Evolutionary conservation across 768 basidiomycete genomes (phyloP), one percentile per base, ranked within the genome.

Genomic region (Suillus hirtellus): DNA sequence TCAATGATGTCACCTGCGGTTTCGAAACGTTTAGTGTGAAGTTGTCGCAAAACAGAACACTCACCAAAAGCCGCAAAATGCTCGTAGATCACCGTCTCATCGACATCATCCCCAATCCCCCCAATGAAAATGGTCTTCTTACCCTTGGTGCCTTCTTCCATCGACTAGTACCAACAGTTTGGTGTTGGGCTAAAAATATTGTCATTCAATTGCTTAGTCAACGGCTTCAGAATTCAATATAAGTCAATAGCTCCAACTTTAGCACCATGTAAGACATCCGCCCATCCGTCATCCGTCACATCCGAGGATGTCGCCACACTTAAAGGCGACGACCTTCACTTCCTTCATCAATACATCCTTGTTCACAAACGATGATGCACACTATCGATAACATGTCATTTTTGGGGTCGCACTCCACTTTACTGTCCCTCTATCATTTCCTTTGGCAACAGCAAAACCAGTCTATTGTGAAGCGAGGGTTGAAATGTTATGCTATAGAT

Each of bases 121-220:
- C 93, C 93, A 67, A 95, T 81, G 73, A 92, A 95, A 59, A 95
- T 75, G 42, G 93, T 94, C 76, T 90, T 92, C 75, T 93, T 95
- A n/a, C 85, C 78, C 76, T 88, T 91, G 27, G 89, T 84, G 64
- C 92, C 92, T 77, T 92, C 89, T 75, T 93, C 90, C 89, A 92
- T 92, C 59, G 24, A 56, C 24, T 27, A 11, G 15, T 12, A 11
- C 27, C 7, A 35, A 34, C 19, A n/a, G 34, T 53, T 3, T 12
- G 11, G 9, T n/a, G 19, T 53, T 53, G 11, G 5, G 24, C 56
- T 17, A 58, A 58, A 12, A 31, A 31, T 31, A 31, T 58, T 42
- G 40, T 27, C 19, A 19, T 58, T 58, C 37, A 38, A 27, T 24
- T 42, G 17, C 17, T 58, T 42, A 27, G 56, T 58, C 56, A 58